These are phyloP conservation scores for Rhizomucor miehei DNA, from an alignment of 371 early-diverging fungal species.

Conservation along the genomic window DNA sequence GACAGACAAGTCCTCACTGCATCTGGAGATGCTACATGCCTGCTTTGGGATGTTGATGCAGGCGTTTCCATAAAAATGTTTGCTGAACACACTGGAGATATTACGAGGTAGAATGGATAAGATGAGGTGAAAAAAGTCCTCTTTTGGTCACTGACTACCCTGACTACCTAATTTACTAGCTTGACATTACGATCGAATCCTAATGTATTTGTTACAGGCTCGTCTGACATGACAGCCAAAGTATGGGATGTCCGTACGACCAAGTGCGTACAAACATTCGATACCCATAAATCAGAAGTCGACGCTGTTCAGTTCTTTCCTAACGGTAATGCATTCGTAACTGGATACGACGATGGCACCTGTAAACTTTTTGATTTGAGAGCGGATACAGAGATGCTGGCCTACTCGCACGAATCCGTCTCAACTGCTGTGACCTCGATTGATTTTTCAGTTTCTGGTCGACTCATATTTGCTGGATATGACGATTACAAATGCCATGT, in stretches of 20 bases:
- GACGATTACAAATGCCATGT: slow-evolving; percentile 98
- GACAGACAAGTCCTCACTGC: slow-evolving; percentile 92
- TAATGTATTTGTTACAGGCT: slow-evolving; percentile 95
- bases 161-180: slow-evolving; percentile 28
- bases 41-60: slow-evolving; percentile 98
- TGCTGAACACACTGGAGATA: slow-evolving; percentile 95
- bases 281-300: slow-evolving; percentile 97
- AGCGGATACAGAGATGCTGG: slow-evolving; percentile 94
- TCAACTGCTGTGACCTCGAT: slow-evolving; percentile 96
- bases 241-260: slow-evolving; percentile 98
- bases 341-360: slow-evolving; percentile 96
- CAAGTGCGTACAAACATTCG: slow-evolving; percentile 95
- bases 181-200: slow-evolving; percentile 90
- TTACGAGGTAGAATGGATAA: slow-evolving; percentile 70
- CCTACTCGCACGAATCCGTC: slow-evolving; percentile 95
- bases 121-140: background rate
- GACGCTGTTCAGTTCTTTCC: slow-evolving; percentile 99
- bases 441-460: slow-evolving; percentile 92
- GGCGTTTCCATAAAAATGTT: slow-evolving; percentile 92
- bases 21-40: slow-evolving; percentile 95
- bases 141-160: background rate
- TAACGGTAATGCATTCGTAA: slow-evolving; percentile 94
- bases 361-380: slow-evolving; percentile 96
- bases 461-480: slow-evolving; percentile 96
- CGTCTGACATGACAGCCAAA: slow-evolving; percentile 97